These are phyloP conservation scores for Asparagopsis taxiformis DNA, from an alignment of 31 red algal genomes.

Conservation along the genomic window DNA sequence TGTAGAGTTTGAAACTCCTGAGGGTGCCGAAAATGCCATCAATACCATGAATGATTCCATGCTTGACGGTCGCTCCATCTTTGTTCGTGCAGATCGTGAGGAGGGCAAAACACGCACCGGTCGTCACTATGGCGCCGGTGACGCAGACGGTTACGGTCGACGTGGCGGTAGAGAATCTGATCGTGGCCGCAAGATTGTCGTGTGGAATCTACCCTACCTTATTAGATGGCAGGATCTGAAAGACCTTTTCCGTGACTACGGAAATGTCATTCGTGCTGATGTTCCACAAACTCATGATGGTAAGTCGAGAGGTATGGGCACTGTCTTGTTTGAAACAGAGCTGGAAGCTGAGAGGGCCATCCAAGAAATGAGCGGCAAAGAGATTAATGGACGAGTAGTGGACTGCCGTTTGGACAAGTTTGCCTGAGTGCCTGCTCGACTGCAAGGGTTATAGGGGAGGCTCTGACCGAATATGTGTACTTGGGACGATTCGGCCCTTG, in stretches of 20 bases:
- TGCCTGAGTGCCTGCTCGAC: constrained; percentile 25
- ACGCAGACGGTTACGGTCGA: constrained; percentile 28
- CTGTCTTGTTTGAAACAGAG: constrained; percentile 95
- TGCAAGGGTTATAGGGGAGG: constrained; percentile 2
- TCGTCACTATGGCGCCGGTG: constrained; percentile 24
- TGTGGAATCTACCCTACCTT: constrained; percentile 95
- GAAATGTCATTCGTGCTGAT: constrained; percentile 95
- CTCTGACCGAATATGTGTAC: neutral
- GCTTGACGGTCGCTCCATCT: constrained; percentile 90
- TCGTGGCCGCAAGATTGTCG: constrained; percentile 95
- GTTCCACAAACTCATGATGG: constrained; percentile 87
- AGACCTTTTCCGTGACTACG: constrained; percentile 93
- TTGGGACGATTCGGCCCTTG: neutral
- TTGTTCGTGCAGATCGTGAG: constrained; percentile 98
- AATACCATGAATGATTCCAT: constrained; percentile 86
- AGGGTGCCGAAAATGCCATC: constrained; percentile 89
- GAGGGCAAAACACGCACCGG: constrained; percentile 46
- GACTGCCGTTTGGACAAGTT: constrained; percentile 97
- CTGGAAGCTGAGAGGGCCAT: constrained; percentile 93
- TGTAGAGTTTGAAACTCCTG: constrained; percentile 95
- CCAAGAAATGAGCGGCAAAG: constrained; percentile 85
- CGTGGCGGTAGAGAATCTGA: constrained; percentile 60
- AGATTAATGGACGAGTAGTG: constrained; percentile 87
- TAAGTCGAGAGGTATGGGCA: constrained; percentile 89
- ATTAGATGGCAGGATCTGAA: constrained; percentile 98